Percentiles rank a stretch among this genome's conserved stretches.
Evolutionary conservation across 169 alveolate genomes (phyloP).

Genomic region (Theileria orientalis): DNA sequence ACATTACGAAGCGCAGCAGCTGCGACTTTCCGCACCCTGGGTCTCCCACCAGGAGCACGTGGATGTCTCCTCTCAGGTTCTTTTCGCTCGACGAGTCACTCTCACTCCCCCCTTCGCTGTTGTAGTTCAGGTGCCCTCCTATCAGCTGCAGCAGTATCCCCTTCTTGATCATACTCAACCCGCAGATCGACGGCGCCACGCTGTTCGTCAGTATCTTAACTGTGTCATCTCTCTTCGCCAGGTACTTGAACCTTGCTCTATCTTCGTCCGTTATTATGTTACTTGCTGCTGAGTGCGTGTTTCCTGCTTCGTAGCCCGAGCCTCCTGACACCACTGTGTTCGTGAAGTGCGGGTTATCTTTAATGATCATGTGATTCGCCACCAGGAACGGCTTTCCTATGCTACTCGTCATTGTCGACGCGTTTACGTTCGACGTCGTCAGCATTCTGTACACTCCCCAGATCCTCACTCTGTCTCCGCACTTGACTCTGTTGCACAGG

Average conservation of each 20-base stretch:
- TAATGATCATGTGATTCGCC: slow-evolving; percentile 84
- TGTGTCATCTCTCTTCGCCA: slow-evolving; percentile 80
- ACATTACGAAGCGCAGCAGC: slow-evolving; percentile 91
- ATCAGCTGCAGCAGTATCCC: slow-evolving; percentile 89
- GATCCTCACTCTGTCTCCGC: slow-evolving; percentile 92
- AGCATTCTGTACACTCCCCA: slow-evolving; percentile 94
- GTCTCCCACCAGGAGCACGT: slow-evolving; percentile 96
- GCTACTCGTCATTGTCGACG: slow-evolving; percentile 75
- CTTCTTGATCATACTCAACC: slow-evolving; percentile 91
- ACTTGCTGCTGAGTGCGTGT: no score
- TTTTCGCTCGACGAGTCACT: slow-evolving; percentile 65
- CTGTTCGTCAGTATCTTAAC: slow-evolving; percentile 89
- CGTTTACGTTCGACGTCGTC: slow-evolving; percentile 74
- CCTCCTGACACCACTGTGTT: slow-evolving; percentile 37
- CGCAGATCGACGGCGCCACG: slow-evolving; percentile 97
- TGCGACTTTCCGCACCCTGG: slow-evolving; percentile 99
- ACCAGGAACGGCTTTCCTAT: slow-evolving; percentile 88
- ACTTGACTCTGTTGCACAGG: slow-evolving; percentile 80
- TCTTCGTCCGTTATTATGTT: slow-evolving; percentile 73
- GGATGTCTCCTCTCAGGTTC: slow-evolving; percentile 98
- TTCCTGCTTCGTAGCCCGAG: no score
- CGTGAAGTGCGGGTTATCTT: slow-evolving; percentile 61
- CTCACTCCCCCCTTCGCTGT: slow-evolving; percentile 70
- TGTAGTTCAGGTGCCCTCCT: slow-evolving; percentile 86
- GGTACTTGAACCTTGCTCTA: slow-evolving; percentile 62